Evolutionary conservation across 345 rosid genomes (phyloP), one percentile per base, ranked within the genome.

Genomic region (Psidium guajava): DNA sequence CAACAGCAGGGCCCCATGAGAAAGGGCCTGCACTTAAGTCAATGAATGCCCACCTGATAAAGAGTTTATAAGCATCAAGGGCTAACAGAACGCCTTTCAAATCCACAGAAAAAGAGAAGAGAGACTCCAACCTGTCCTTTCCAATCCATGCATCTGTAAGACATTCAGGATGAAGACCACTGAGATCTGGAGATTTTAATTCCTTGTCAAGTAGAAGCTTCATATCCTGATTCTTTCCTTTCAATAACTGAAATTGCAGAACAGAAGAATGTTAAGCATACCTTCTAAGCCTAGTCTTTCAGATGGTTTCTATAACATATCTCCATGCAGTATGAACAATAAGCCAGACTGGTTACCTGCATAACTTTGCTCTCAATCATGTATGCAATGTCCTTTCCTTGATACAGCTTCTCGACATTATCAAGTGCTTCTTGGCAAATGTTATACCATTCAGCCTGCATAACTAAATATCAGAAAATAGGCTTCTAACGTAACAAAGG

Each of bases 1-100:
- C 99, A 85, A 97, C 99, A 89, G 99, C 95, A 83, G 99, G 99
- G 84, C 99, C 99, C 99, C 98, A 97, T 20, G 99, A 90, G 88
- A 97, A 97, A 88, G 98, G 99, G 75, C 99, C 99, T 51, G 99
- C 99, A 44, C 92, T 89, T 90, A 97, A 92, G 90, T 97, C 99
- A 87, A 97, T 91, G 87, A 97, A 96, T 55, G 98, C 98, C 99
- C 98, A 97, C 95, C 99, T 97, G 91, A 85, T 49, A 90, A 84
- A 89, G 82, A 69, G 80, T 69, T 69, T 36, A 69, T 69, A 69
- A 69, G 47, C 47, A 69, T 69, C 80, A 69, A 69, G 14, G 47
- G 80, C 80, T 69, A 40, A 36, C 25, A 18, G 20, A 12, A 36
- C 13, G 47, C 47, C 80, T 20, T 69, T 69, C 47, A 69, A 69